Base-by-base conservation (phyloP, 768 basidiomycete species). In the Pulveroboletus ravenelii region DNA sequence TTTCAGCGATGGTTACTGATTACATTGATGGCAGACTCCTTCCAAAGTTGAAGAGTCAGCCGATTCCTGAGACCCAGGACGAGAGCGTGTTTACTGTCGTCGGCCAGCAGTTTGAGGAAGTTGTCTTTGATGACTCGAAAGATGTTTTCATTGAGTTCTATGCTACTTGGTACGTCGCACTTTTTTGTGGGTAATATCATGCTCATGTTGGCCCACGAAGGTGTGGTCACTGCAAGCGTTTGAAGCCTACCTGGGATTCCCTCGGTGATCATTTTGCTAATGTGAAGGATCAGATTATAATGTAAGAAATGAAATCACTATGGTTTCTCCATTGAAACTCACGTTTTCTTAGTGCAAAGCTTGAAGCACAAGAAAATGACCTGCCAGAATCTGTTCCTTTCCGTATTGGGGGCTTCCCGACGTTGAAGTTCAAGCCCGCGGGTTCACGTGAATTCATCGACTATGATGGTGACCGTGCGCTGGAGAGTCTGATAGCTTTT, bases 101-200 rank as follows among this genome's bases (percentile, higher is more conserved):
- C 47, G 84, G 90, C 54, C 87, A 90, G 69, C 82, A 87, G 57
- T 98, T 97, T 57, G 92, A 98, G 3, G 74, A 90, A 45, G 75
- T 93, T 45, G 86, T 90, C 31, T 83, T 80, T 54, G 90, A 96
- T 64, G 88, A 93, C 55, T 73, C 74, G 51, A 96, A 96, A 74
- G 94, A 98, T 66, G 86, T 97, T 61, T 93, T 99, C 62, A 77
- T 97, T 57, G 95, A 98, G 72, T 94, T 99, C 72, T 97, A 90
- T 62, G 96, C 96, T 42, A 82, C 92, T 43, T 99, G 96, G 96
- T 94, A 69, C 39, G 85, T 70, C 32, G 59, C 61, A 44, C 4
- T 17, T 25, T 50, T 9, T 29, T 41, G 29, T 27, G 34, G 10
- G 37, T 18, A 17, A 20, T 29, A 0, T 10, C 18, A 18, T 34